Conservation (phyloP, 2,329 filamentous ascomycete species). For the Sporothrix humicola region DNA sequence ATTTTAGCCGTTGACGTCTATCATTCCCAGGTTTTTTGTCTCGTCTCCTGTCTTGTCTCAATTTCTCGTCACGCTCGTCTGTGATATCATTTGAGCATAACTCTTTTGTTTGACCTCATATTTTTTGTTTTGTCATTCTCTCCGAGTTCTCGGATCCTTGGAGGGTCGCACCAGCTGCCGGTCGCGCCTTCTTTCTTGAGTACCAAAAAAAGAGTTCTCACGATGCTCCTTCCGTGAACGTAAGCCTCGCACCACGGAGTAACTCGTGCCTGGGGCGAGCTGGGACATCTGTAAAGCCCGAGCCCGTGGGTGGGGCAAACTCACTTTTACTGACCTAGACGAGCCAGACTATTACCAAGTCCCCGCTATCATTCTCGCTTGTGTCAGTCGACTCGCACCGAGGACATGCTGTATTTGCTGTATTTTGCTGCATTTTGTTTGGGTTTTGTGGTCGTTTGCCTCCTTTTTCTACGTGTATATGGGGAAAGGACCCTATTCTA, state of each 20-base stretch:
- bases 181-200: background rate
- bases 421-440: too few species aligned
- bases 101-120: background rate
- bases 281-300: slow-evolving; percentile 11
- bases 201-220: background rate
- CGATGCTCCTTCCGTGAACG: slow-evolving; percentile 8
- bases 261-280: background rate
- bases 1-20: slow-evolving; percentile 12
- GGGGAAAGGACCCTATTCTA: background rate
- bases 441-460: background rate
- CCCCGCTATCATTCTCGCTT: background rate
- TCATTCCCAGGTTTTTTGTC: background rate
- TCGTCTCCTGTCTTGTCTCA: background rate
- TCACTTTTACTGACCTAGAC: background rate
- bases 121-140: slow-evolving; percentile 2
- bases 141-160: background rate
- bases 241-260: slow-evolving; percentile 16
- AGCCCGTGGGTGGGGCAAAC: background rate
- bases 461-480: background rate
- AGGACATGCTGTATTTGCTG: too few species aligned
- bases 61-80: background rate
- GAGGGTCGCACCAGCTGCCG: background rate
- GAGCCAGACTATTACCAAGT: background rate
- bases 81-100: too few species aligned
- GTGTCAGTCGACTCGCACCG: too few species aligned